Conservation (phyloP, 441 rosid species). For the Erodium trifolium region DNA sequence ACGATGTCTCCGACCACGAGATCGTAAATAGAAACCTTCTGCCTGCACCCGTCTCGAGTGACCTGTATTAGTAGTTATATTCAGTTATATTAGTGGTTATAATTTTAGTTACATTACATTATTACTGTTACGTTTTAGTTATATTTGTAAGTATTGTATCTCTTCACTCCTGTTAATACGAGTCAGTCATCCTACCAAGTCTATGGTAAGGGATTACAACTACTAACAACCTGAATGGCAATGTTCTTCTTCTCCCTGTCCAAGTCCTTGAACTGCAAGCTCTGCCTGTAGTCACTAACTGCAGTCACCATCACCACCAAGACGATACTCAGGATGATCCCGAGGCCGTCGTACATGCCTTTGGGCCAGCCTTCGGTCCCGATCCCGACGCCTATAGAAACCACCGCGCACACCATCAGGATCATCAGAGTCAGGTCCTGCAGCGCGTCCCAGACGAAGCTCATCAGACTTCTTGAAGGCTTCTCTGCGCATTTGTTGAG, state of each 20-base stretch:
- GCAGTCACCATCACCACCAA: constrained; percentile 42
- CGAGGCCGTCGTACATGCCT: constrained; percentile 41
- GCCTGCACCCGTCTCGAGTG: constrained; percentile 37
- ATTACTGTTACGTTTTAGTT: too few species aligned
- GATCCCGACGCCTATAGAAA: constrained; percentile 40
- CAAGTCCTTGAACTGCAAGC: constrained; percentile 43
- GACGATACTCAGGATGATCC: constrained; percentile 36
- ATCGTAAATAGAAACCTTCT: constrained; percentile 38
- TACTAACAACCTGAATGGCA: constrained; percentile 31
- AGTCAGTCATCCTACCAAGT: too few species aligned
- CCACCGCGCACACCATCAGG: constrained; percentile 36
- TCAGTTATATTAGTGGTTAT: too few species aligned
- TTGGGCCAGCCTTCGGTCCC: constrained; percentile 43
- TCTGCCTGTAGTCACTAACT: constrained; percentile 40
- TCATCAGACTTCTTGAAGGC: constrained; percentile 39
- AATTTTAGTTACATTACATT: too few species aligned
- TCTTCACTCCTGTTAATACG: too few species aligned
- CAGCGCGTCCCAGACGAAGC: constrained; percentile 44
- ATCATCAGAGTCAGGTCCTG: constrained; percentile 41
- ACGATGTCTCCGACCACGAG: constrained; percentile 43
- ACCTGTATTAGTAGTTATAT: too few species aligned
- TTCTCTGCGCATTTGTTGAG: constrained; percentile 50
- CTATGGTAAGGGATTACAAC: too few species aligned
- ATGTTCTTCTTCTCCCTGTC: constrained; percentile 45
- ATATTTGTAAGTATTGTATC: too few species aligned